A percentile compares a stretch with the other conserved stretches of the same genome.
Conservation (phyloP, 2,329 filamentous ascomycete species). For the Pyricularia grisea region DNA sequence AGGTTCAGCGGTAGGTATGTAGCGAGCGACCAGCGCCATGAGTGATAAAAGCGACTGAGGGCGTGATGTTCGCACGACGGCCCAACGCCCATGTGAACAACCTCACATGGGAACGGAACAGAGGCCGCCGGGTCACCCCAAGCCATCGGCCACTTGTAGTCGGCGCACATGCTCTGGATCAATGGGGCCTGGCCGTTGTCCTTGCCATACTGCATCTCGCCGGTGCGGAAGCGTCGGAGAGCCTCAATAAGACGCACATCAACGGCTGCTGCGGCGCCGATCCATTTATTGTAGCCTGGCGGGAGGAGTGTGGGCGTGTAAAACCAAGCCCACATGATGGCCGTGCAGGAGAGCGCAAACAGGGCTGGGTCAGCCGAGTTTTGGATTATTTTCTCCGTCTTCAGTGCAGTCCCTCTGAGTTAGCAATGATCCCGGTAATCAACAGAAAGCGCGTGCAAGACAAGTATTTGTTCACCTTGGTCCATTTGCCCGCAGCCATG, state of each 20-base stretch:
- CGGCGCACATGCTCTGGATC: conserved; percentile 61
- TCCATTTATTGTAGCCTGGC: conserved; percentile 71
- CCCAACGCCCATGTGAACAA: conserved; percentile 74
- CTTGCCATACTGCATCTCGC: conserved; percentile 60
- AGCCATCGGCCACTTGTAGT: conserved; percentile 56
- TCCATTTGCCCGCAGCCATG: conserved; percentile 35
- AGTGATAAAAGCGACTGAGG: conserved; percentile 53
- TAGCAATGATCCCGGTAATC: conserved; percentile 3
- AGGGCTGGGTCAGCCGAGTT: conserved; percentile 54
- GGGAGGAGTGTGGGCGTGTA: conserved; percentile 65
- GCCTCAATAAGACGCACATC: conserved; percentile 67
- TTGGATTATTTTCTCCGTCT: conserved; percentile 29
- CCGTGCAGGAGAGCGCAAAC: conserved; percentile 61
- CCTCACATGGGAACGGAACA: conserved; percentile 69
- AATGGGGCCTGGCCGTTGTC: conserved; percentile 62
- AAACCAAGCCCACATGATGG: conserved; percentile 88
- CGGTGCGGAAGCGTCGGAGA: conserved; percentile 55
- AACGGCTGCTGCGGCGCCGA: conserved; percentile 64
- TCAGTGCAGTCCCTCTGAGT: conserved; percentile 10
- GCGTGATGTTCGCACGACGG: conserved; percentile 69
- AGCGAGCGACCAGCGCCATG: conserved; percentile 64
- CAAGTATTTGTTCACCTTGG: conserved; percentile 24
- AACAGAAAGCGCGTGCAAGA: not conserved
- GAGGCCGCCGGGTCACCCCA: conserved; percentile 65
- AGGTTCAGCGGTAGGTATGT: conserved; percentile 72